A percentile compares a stretch with the other conserved stretches of the same genome.
phyloP scores from a whole-genome alignment of 257 asterid genomes.

The Solanum acaule region DNA sequence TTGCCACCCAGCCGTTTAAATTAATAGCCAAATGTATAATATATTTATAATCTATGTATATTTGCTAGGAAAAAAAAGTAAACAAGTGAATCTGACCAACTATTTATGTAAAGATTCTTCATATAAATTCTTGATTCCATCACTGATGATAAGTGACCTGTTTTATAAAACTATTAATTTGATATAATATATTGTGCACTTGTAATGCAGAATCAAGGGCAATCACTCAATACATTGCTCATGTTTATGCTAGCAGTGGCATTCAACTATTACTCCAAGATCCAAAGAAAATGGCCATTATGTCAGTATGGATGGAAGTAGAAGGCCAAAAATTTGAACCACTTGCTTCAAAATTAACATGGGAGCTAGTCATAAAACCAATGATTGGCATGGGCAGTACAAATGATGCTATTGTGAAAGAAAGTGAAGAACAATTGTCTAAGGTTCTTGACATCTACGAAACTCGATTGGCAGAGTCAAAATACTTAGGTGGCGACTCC shows the following conservation, averaged over 20 bases:
- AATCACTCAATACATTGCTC: conserved; percentile 32
- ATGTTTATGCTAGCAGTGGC: conserved; percentile 39
- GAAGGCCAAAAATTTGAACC: conserved; percentile 51
- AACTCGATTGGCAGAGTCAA: conserved; percentile 30
- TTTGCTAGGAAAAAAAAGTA: not conserved
- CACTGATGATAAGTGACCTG: not conserved
- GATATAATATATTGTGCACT: not conserved
- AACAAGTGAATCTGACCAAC: not conserved
- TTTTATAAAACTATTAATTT: not conserved
- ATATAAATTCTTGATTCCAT: no score
- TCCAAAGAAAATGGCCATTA: conserved; percentile 28
- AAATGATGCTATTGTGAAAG: conserved; percentile 24
- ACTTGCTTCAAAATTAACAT: conserved; percentile 19
- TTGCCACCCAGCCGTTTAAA: not conserved
- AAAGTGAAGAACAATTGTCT: conserved; percentile 22
- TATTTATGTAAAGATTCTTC: not conserved
- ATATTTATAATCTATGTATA: no score
- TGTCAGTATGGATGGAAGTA: conserved; percentile 46
- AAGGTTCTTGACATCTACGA: conserved; percentile 61
- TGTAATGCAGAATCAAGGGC: conserved; percentile 66
- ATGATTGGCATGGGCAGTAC: conserved; percentile 23
- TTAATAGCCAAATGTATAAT: no score
- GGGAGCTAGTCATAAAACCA: conserved; percentile 43
- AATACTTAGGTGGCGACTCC: conserved; percentile 50
- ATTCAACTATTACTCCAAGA: conserved; percentile 22